A percentile compares a stretch with the other conserved stretches of the same genome.
Conservation (phyloP, 768 basidiomycete genomes). For the Trametes coccinea region DNA sequence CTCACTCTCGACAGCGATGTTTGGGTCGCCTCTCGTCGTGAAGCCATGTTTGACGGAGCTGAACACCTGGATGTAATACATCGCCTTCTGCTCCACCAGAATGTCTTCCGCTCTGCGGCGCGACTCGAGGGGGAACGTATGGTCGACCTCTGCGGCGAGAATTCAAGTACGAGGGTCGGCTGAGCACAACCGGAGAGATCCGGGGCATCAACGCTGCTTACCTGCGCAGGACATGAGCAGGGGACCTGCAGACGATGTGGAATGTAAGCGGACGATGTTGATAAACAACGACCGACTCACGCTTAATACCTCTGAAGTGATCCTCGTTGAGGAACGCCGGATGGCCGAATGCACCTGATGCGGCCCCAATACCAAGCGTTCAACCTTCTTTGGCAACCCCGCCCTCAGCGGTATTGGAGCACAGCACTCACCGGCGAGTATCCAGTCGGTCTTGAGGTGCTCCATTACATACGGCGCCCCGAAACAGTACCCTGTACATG, state of each 20-base stretch:
- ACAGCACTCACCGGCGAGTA: conserved; percentile 45
- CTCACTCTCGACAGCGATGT: conserved; percentile 5
- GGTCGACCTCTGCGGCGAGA: conserved; percentile 48
- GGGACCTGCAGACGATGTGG: conserved; percentile 40
- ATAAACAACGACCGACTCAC: conserved; percentile 34
- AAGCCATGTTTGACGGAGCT: conserved; percentile 43
- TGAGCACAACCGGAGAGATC: no score
- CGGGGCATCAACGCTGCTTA: conserved; percentile 17
- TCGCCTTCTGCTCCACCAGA: conserved; percentile 48
- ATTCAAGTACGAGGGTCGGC: neutral
- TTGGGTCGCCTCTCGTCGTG: conserved; percentile 9
- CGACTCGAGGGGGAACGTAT: conserved; percentile 50
- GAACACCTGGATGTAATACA: conserved; percentile 60
- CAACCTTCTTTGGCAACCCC: neutral
- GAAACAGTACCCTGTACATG: conserved; percentile 53
- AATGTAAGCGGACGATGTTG: no score
- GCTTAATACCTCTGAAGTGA: conserved; percentile 47
- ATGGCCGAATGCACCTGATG: conserved; percentile 55
- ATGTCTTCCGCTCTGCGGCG: conserved; percentile 60
- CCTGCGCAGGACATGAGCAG: conserved; percentile 58
- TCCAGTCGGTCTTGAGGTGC: conserved; percentile 44
- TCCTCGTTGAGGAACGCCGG: conserved; percentile 51
- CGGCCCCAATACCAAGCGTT: no score
- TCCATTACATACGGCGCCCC: conserved; percentile 55
- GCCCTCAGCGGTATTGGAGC: neutral